Evolutionary conservation across 192 early-diverging fungal species (phyloP), one percentile per base, ranked within the genome.

Genomic region (Coemansia sp.): DNA sequence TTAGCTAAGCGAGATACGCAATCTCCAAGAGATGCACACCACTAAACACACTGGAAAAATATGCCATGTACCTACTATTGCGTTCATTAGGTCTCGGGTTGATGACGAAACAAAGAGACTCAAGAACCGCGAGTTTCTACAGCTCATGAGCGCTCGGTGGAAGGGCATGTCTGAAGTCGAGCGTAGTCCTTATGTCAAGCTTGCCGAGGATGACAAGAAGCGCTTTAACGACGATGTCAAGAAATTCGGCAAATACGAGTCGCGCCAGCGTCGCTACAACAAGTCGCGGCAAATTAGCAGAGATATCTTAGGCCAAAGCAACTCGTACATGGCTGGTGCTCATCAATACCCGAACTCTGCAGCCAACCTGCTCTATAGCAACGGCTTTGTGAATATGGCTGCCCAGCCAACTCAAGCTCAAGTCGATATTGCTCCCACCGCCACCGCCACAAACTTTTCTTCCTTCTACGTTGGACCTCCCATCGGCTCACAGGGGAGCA

Each of bases 121-220:
- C 61, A 85, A 85, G 64, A 85, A 85, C 77, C 79, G 80, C 62
- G 80, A 76, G 61, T 85, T 85, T 70, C 40, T 85, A 42, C 79
- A 75, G 67, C 69, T 85, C 60, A 85, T 85, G 84, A 82, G 80
- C 51, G 64, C 75, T 5, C 72, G 76, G 17, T 85, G 84, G 84
- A 82, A 82, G 50, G 38, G 27, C n/a, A 67, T 85, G 71, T 40
- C 76, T 6, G 77, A 79, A 12, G 67, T 69, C 11, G 74, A 78
- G 27, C 80, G 80, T 48, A 61, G 65, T 22, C 84, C 84, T 0
- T 85, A 77, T 58, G 34, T 75, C 27, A 61, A 51, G 15, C 70
- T 79, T 8, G 84, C 84, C 41, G 73, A 80, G 38, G 71, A 63
- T 48, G 84, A 85, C 76, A 77, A 81, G 36, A 73, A 69, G 58